A percentile compares a stretch with the other conserved stretches of the same genome.
Evolutionary conservation across 768 basidiomycete species (phyloP).

Genomic region (Brasilioporus rufonigricans): DNA sequence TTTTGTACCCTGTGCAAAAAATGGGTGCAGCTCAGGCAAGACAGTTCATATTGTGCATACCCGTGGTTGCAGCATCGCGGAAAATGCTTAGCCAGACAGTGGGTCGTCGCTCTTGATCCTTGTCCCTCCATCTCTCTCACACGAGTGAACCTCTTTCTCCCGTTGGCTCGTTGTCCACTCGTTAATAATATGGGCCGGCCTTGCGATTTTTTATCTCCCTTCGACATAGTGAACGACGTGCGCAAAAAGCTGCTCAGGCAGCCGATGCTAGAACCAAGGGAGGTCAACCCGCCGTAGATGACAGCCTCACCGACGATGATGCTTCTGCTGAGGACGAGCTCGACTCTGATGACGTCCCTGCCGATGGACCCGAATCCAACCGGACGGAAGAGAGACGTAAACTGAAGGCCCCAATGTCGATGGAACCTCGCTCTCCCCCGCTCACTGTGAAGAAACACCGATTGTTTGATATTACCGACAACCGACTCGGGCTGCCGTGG

Average conservation of each 20-base stretch:
- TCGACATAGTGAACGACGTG: slow-evolving; percentile 48
- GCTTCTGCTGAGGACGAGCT: slow-evolving; percentile 34
- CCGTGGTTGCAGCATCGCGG: slow-evolving; percentile 78
- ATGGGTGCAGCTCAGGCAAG: slow-evolving; percentile 81
- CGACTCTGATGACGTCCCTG: slow-evolving; percentile 35
- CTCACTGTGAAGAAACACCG: slow-evolving; percentile 26
- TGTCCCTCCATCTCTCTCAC: slow-evolving; percentile 6
- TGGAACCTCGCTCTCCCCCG: slow-evolving; percentile 18
- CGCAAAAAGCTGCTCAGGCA: slow-evolving; percentile 54
- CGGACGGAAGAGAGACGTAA: slow-evolving; percentile 26
- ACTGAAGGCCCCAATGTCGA: slow-evolving; percentile 14
- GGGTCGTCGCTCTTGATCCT: slow-evolving; percentile 29
- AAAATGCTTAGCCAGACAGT: slow-evolving; percentile 75
- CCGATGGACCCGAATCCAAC: slow-evolving; percentile 21
- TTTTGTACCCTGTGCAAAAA: slow-evolving; percentile 75
- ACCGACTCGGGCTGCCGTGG: slow-evolving; percentile 22
- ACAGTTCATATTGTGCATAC: slow-evolving; percentile 76
- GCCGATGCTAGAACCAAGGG: slow-evolving; percentile 43
- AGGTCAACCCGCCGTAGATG: slow-evolving; percentile 25
- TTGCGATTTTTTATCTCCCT: background rate
- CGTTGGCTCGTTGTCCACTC: background rate
- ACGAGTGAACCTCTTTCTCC: background rate
- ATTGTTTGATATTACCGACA: slow-evolving; percentile 14
- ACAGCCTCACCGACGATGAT: slow-evolving; percentile 31
- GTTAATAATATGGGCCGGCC: background rate